Conservation (phyloP, 2,329 filamentous ascomycete species). For the Incumbomyces delicatus region DNA sequence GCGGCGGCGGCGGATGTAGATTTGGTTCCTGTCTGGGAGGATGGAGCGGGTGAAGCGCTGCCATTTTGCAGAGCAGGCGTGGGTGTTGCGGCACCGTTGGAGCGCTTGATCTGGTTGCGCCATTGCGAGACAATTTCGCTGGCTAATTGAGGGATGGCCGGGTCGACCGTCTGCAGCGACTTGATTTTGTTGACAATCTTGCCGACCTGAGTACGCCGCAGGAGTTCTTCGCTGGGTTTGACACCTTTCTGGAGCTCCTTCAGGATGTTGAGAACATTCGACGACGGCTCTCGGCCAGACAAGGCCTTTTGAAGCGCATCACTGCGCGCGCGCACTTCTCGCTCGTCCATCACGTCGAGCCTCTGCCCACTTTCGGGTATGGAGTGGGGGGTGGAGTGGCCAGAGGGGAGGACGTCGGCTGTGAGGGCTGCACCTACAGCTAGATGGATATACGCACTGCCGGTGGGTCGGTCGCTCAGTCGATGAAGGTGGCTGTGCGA, state of each 20-base stretch:
- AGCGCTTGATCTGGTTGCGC: slow-evolving; percentile 64
- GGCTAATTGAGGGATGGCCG: slow-evolving; percentile 61
- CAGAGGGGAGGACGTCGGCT: too few relatives aligned
- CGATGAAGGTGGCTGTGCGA: too few relatives aligned
- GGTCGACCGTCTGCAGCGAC: slow-evolving; percentile 57
- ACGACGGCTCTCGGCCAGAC: slow-evolving; percentile 60
- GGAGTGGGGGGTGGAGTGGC: background rate
- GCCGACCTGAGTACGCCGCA: slow-evolving; percentile 85
- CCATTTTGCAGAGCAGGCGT: slow-evolving; percentile 34
- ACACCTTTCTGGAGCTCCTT: slow-evolving; percentile 71
- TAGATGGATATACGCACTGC: too few relatives aligned
- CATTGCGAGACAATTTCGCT: slow-evolving; percentile 78
- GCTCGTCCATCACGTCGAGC: slow-evolving; percentile 56
- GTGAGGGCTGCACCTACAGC: too few relatives aligned
- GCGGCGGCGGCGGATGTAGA: slow-evolving; percentile 40
- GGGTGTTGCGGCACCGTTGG: slow-evolving; percentile 18
- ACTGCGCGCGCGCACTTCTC: slow-evolving; percentile 68
- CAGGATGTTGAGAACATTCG: slow-evolving; percentile 63
- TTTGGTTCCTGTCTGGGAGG: background rate
- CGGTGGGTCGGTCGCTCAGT: too few relatives aligned
- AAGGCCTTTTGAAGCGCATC: slow-evolving; percentile 74
- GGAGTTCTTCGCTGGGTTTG: slow-evolving; percentile 75
- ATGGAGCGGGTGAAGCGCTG: slow-evolving; percentile 39
- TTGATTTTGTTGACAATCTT: slow-evolving; percentile 81
- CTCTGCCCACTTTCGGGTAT: background rate